Evolutionary conservation across 768 basidiomycete genomes (phyloP).

Genomic region (Hemileccinum impolitum): DNA sequence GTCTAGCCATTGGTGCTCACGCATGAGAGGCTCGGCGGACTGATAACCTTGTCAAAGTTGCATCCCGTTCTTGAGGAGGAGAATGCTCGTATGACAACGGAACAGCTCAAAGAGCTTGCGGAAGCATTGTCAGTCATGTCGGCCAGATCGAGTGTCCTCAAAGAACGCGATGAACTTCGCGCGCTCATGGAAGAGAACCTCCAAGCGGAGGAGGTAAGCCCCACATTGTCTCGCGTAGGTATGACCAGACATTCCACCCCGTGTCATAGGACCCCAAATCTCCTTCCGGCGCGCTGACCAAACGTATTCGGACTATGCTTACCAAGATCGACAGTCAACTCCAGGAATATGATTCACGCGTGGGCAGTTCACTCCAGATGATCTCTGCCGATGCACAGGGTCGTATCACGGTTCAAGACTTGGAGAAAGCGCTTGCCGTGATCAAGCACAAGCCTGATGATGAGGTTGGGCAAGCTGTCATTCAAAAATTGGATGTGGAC

Average conservation of each 20-base stretch:
- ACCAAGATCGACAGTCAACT: slow-evolving; percentile 93
- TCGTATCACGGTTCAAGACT: slow-evolving; percentile 82
- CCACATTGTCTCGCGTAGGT: background rate
- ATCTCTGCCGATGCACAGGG: slow-evolving; percentile 85
- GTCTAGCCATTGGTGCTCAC: slow-evolving; percentile 2
- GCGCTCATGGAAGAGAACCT: slow-evolving; percentile 93
- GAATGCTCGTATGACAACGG: slow-evolving; percentile 94
- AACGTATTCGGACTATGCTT: slow-evolving; percentile 93
- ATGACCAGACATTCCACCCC: background rate
- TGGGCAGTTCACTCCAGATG: slow-evolving; percentile 81
- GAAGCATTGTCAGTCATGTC: slow-evolving; percentile 90
- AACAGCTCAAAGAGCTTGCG: slow-evolving; percentile 91
- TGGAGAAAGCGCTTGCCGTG: slow-evolving; percentile 86
- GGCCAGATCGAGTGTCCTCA: slow-evolving; percentile 90
- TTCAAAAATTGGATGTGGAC: slow-evolving; percentile 93
- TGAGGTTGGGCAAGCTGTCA: slow-evolving; percentile 79
- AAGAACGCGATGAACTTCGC: slow-evolving; percentile 91
- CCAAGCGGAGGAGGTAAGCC: slow-evolving; percentile 73
- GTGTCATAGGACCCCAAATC: slow-evolving; percentile 66
- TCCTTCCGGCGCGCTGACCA: slow-evolving; percentile 84
- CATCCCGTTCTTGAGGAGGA: slow-evolving; percentile 58
- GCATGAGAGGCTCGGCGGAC: too few species aligned
- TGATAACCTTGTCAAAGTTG: slow-evolving; percentile 40
- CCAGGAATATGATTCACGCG: slow-evolving; percentile 85
- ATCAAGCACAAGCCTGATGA: slow-evolving; percentile 94